A percentile compares a stretch with the other conserved stretches of the same genome.
These are phyloP conservation scores for Leishmania mexicana DNA, from an alignment of 208 protist species.

Conservation along the genomic window DNA sequence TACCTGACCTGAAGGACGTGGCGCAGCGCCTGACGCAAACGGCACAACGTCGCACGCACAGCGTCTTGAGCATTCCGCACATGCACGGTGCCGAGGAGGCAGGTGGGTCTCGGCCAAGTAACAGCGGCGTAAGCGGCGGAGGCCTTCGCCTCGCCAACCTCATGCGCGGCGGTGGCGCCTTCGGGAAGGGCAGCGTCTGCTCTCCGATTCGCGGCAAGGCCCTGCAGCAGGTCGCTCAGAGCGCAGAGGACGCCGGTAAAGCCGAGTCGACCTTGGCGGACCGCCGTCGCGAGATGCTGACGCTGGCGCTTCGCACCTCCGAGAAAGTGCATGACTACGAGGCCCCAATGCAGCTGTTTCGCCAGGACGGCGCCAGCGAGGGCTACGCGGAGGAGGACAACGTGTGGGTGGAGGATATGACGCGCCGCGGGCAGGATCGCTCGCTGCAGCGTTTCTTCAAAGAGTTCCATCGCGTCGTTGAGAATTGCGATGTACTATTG, in stretches of 20 bases:
- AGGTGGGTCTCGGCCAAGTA: background rate
- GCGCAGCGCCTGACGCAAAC: constrained; percentile 67
- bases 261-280: constrained; percentile 51
- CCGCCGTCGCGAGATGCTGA: constrained; percentile 69
- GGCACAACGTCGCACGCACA: constrained; percentile 63
- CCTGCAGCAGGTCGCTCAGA: constrained; percentile 12
- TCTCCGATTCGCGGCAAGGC: constrained; percentile 18
- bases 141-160: constrained; percentile 15
- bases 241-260: background rate
- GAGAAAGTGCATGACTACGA: constrained; percentile 82
- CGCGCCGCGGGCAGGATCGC: constrained; percentile 57
- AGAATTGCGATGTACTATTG: constrained; percentile 96
- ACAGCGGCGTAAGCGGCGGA: constrained; percentile 1
- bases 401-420: constrained; percentile 49
- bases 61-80: constrained; percentile 66
- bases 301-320: constrained; percentile 69
- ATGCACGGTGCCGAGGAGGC: constrained; percentile 15
- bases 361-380: constrained; percentile 15
- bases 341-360: constrained; percentile 49
- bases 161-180: constrained; percentile 20
- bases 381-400: constrained; percentile 32
- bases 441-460: constrained; percentile 90
- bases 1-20: constrained; percentile 78
- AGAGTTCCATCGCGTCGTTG: constrained; percentile 92
- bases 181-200: background rate